Evolutionary conservation across 2,329 filamentous ascomycete genomes (phyloP), one percentile per base, ranked within the genome.

Genomic region (Xylariomycetidae sp.): DNA sequence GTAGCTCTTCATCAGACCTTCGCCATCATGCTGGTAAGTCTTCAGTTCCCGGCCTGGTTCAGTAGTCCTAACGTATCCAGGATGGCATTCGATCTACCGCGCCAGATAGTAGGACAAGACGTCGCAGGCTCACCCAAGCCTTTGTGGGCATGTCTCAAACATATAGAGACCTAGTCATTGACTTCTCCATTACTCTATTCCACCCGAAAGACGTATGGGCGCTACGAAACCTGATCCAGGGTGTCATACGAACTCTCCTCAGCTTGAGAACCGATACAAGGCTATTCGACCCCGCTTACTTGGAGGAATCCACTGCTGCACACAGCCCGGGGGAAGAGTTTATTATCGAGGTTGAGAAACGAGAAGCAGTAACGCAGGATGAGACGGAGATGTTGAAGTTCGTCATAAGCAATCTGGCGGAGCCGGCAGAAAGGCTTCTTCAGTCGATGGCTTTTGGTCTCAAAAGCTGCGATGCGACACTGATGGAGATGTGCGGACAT

Each of bases 141-240:
- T 76, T 76, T 37, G 70, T 77, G 38, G 65, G 72, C 36, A 58
- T 78, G 34, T 76, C 74, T 10, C 61, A 72, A 40, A 68, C 67
- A 2, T 67, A 73, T 38, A 63, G 74, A 49, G 74, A 79, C 43
- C 63, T 78, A 38, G 62, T 64, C 10, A 63, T 75, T 32, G 74
- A 77, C 34, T 61, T 76, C n/a, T 71, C 72, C 2, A 53, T 76
- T 4, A 74, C 71, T 1, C 60, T 66, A 1, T 72, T 76, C 37
- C 55, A 53, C 9, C 71, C 73, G 2, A 53, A 59, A 9, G 72
- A 77, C 46, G 58, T 74, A 14, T 53, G 58, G 23, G 54, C 59
- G 5, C 54, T 78, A 19, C 65, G 74, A 33, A 77, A 78, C 44
- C 54, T 67, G 4, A 63, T 76, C 32, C 74, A 78, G 41, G 67